Conservation (phyloP, 495 filamentous ascomycete species). For the Xylaria acuta region DNA sequence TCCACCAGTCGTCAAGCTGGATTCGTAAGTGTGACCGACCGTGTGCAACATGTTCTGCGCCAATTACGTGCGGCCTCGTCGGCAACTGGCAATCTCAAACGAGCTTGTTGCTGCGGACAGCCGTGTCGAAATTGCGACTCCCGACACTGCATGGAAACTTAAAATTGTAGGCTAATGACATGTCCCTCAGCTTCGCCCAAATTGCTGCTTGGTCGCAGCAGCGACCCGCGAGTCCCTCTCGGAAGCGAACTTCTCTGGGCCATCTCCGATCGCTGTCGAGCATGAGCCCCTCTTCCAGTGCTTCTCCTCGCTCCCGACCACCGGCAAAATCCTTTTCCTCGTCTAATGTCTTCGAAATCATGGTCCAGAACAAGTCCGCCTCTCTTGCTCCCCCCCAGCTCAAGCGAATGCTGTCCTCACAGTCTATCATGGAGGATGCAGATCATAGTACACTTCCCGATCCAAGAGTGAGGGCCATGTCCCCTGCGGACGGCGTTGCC, state of each 20-base stretch:
- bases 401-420: slow-evolving; percentile 39
- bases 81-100: slow-evolving; percentile 7
- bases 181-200: slow-evolving; percentile 53
- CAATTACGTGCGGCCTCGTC: slow-evolving; percentile 8
- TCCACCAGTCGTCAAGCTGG: slow-evolving; percentile 46
- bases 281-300: slow-evolving; percentile 45
- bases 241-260: slow-evolving; percentile 44
- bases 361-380: slow-evolving; percentile 27
- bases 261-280: slow-evolving; percentile 59
- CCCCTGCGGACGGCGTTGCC: slow-evolving; percentile 38
- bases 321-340: slow-evolving; percentile 40
- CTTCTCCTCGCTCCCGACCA: slow-evolving; percentile 39
- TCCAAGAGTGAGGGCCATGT: slow-evolving; percentile 51
- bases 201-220: slow-evolving; percentile 60
- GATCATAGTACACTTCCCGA: slow-evolving; percentile 58
- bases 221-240: slow-evolving; percentile 43
- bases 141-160: not conserved
- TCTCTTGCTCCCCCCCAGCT: slow-evolving; percentile 41
- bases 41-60: slow-evolving; percentile 16
- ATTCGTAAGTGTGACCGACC: slow-evolving; percentile 38
- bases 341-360: slow-evolving; percentile 39
- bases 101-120: slow-evolving; percentile 7
- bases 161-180: slow-evolving; percentile 39
- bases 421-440: slow-evolving; percentile 48
- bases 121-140: slow-evolving; percentile 17